Percentiles rank a stretch among this genome's conserved stretches.
phyloP scores from a whole-genome alignment of 2,329 filamentous ascomycete species.

The Aspergillus melleus region DNA sequence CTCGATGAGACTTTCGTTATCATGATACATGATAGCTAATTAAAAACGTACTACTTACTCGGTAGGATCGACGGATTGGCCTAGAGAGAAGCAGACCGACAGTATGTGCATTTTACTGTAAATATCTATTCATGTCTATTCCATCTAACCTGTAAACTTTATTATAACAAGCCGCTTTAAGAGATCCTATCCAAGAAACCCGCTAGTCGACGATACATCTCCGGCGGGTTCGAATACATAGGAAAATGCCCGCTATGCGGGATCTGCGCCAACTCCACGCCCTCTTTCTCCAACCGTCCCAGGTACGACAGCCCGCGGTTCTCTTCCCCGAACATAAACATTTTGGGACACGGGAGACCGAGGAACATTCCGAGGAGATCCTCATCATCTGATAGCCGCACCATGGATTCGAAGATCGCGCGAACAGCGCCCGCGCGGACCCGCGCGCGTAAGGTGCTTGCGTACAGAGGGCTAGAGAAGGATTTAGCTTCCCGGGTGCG shows the following conservation, averaged over 20 bases:
- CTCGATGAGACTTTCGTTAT: too few species aligned
- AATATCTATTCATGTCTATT: too few species aligned
- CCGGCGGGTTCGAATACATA: slow-evolving; percentile 30
- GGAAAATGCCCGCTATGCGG: slow-evolving; percentile 24
- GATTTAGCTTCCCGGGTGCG: slow-evolving; percentile 12
- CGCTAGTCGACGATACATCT: slow-evolving; percentile 24
- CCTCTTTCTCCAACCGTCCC: slow-evolving; percentile 10
- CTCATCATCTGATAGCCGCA: slow-evolving; percentile 21
- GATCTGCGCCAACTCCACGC: slow-evolving; percentile 25
- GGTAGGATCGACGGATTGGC: too few species aligned
- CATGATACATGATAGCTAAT: too few species aligned
- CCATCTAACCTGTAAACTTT: too few species aligned
- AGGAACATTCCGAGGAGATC: slow-evolving; percentile 21
- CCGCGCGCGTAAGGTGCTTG: slow-evolving; percentile 16
- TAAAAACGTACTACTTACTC: too few species aligned
- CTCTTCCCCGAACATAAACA: slow-evolving; percentile 28
- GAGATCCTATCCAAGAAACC: slow-evolving; percentile 11
- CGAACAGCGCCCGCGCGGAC: slow-evolving; percentile 19
- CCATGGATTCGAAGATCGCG: slow-evolving; percentile 27
- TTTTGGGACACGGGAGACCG: slow-evolving; percentile 13
- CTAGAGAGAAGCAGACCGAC: too few species aligned
- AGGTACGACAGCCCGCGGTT: slow-evolving; percentile 23
- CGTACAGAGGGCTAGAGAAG: slow-evolving; percentile 21
- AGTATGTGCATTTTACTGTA: too few species aligned
- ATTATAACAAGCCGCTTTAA: too few species aligned